phyloP scores from a whole-genome alignment of 441 rosid genomes.

The Bruguiera hainesii region DNA sequence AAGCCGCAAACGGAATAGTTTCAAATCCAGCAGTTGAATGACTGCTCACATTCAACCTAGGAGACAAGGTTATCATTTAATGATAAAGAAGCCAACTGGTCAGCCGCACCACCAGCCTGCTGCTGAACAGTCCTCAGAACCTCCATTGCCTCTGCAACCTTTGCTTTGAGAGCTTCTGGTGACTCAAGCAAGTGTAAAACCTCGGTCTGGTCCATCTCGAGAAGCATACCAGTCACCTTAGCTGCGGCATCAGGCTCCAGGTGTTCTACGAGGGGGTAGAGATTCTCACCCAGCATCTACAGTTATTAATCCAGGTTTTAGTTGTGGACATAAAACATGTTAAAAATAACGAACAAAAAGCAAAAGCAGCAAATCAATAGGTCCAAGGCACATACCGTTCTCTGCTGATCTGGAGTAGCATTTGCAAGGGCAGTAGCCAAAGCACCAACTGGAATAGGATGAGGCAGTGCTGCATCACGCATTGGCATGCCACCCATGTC shows the following conservation, averaged over 20 bases:
- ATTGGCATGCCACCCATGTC: slow-evolving; percentile 45
- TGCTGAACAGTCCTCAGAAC: slow-evolving; percentile 77
- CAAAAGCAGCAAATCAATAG: no score
- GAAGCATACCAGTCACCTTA: slow-evolving; percentile 89
- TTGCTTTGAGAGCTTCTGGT: slow-evolving; percentile 75
- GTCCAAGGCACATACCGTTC: slow-evolving; percentile 38
- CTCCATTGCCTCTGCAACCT: slow-evolving; percentile 91
- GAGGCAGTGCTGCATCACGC: slow-evolving; percentile 45
- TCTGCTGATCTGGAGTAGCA: slow-evolving; percentile 75
- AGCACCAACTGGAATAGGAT: slow-evolving; percentile 63
- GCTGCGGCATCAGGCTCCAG: slow-evolving; percentile 81
- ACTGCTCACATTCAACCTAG: slow-evolving; percentile 22
- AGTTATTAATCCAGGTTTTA: not conserved
- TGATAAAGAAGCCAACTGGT: slow-evolving; percentile 67
- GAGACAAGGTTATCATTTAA: slow-evolving; percentile 58
- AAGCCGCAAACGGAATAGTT: slow-evolving; percentile 9
- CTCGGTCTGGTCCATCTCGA: slow-evolving; percentile 94
- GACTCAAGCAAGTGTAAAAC: slow-evolving; percentile 84
- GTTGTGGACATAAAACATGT: not conserved
- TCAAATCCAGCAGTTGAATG: slow-evolving; percentile 10
- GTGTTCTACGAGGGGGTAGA: slow-evolving; percentile 84
- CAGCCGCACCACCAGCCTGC: slow-evolving; percentile 56
- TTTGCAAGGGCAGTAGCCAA: slow-evolving; percentile 82
- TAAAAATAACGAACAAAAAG: not conserved
- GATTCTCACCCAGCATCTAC: slow-evolving; percentile 85